A percentile compares a stretch with the other conserved stretches of the same genome.
Evolutionary conservation across 768 basidiomycete species (phyloP).

Genomic region (Rhodosporidiobolus sp.): DNA sequence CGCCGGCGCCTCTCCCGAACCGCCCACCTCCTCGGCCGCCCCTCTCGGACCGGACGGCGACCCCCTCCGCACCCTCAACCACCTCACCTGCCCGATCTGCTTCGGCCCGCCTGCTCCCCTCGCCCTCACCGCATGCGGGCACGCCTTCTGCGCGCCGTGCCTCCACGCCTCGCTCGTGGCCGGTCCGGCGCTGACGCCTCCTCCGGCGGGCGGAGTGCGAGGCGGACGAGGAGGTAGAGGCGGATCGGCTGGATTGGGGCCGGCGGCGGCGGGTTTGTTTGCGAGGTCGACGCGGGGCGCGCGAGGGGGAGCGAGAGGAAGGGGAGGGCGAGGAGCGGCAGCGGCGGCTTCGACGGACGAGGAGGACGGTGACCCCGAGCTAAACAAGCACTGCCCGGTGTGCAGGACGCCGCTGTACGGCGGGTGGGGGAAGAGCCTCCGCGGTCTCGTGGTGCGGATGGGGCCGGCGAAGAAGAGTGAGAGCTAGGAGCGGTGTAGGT

Average conservation of each 20-base stretch:
- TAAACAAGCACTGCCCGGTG: slow-evolving; percentile 38
- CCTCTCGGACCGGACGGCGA: background rate
- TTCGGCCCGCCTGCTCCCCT: slow-evolving; percentile 34
- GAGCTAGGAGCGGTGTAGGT: too few relatives aligned
- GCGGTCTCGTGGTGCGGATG: slow-evolving; percentile 37
- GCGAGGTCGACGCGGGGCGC: background rate
- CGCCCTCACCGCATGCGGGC: slow-evolving; percentile 39
- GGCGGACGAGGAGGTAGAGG: background rate
- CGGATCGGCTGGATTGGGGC: background rate
- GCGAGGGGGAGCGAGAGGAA: background rate
- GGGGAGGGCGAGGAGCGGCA: background rate
- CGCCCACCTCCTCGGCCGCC: background rate
- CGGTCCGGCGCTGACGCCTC: slow-evolving; percentile 32
- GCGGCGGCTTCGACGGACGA: background rate
- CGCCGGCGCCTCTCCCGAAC: background rate
- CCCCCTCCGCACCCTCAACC: slow-evolving; percentile 19
- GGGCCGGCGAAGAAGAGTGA: slow-evolving; percentile 14
- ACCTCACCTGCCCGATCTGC: slow-evolving; percentile 41
- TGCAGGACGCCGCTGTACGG: slow-evolving; percentile 36
- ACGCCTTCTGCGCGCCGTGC: slow-evolving; percentile 40
- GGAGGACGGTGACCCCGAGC: slow-evolving; percentile 26
- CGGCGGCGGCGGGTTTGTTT: background rate
- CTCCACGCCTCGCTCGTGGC: slow-evolving; percentile 38
- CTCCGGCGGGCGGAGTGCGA: background rate
- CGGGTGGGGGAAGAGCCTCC: slow-evolving; percentile 38